Evolutionary conservation across 768 basidiomycete genomes (phyloP).

Genomic region (Mycena epipterygia): DNA sequence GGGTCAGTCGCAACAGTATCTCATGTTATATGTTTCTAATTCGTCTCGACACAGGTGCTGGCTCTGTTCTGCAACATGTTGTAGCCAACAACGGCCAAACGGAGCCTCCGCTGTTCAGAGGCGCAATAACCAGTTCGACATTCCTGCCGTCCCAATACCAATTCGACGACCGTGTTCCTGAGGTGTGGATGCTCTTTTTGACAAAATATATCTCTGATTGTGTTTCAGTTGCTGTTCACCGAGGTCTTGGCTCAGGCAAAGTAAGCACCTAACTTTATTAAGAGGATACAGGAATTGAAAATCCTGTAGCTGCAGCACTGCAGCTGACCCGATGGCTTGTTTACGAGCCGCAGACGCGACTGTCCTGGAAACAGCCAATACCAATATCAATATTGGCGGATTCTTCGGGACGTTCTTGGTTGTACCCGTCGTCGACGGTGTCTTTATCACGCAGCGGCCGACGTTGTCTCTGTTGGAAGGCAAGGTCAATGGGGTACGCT

Average conservation of each 20-base stretch:
- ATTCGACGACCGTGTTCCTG: constrained; percentile 42
- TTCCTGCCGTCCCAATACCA: constrained; percentile 49
- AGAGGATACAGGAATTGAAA: background rate
- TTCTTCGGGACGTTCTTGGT: constrained; percentile 48
- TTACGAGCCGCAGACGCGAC: constrained; percentile 39
- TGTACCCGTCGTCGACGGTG: constrained; percentile 53
- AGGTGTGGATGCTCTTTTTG: no score
- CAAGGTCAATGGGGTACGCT: constrained; percentile 48
- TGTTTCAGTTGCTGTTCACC: constrained; percentile 34
- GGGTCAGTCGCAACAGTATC: constrained; percentile 14
- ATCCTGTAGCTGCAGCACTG: constrained; percentile 38
- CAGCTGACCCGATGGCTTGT: constrained; percentile 30
- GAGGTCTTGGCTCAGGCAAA: constrained; percentile 39
- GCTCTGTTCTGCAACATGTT: constrained; percentile 52
- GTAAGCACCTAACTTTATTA: constrained; percentile 16
- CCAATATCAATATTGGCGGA: constrained; percentile 37
- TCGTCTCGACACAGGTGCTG: constrained; percentile 40
- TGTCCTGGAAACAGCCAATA: constrained; percentile 44
- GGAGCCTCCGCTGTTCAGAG: constrained; percentile 48
- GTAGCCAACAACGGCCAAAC: constrained; percentile 50
- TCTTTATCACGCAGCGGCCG: constrained; percentile 50
- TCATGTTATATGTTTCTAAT: background rate
- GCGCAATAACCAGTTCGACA: constrained; percentile 48
- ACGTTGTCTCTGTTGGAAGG: constrained; percentile 45
- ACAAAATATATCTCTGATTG: no score